Percentiles rank a stretch among this genome's conserved stretches.
These are phyloP conservation scores for Aspergillus versicolor DNA, from an alignment of 2,329 filamentous ascomycete genomes.

Conservation along the genomic window DNA sequence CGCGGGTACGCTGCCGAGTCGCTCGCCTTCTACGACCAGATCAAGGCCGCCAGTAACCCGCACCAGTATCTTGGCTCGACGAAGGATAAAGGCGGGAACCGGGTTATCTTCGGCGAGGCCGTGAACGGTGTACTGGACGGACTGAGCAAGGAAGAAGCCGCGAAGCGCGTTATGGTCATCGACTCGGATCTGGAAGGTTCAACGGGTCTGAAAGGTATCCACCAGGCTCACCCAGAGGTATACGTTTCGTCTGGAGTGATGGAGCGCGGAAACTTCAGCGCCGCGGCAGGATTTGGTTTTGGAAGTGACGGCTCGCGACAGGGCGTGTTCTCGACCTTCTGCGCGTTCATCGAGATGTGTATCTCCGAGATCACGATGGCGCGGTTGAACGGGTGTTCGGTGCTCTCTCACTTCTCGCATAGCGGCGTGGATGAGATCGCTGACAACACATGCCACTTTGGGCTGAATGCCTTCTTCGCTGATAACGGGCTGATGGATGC, in stretches of 20 bases:
- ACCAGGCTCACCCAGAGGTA: conserved; percentile 37
- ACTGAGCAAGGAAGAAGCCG: conserved; percentile 38
- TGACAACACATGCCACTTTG: conserved; percentile 45
- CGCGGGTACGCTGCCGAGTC: conserved; percentile 35
- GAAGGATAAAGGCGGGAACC: conserved; percentile 39
- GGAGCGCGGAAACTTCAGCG: conserved; percentile 43
- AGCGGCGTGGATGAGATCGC: conserved; percentile 43
- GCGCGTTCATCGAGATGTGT: conserved; percentile 42
- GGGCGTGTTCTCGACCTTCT: conserved; percentile 44
- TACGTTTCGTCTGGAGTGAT: conserved; percentile 41
- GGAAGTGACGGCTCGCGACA: conserved; percentile 35
- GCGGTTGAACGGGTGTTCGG: conserved; percentile 37
- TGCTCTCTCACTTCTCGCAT: conserved; percentile 42
- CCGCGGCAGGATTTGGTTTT: conserved; percentile 41
- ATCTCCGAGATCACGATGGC: conserved; percentile 44
- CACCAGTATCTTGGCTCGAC: conserved; percentile 35
- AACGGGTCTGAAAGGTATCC: conserved; percentile 40
- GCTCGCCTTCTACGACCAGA: conserved; percentile 36
- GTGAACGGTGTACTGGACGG: conserved; percentile 38
- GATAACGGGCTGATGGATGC: conserved; percentile 42
- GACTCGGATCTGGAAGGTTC: conserved; percentile 44
- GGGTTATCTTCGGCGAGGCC: conserved; percentile 40
- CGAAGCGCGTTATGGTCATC: conserved; percentile 39
- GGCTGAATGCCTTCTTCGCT: conserved; percentile 42
- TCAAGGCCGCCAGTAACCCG: conserved; percentile 31